Conservation (phyloP, 2,329 filamentous ascomycete species). For the Fusarium sp. region DNA sequence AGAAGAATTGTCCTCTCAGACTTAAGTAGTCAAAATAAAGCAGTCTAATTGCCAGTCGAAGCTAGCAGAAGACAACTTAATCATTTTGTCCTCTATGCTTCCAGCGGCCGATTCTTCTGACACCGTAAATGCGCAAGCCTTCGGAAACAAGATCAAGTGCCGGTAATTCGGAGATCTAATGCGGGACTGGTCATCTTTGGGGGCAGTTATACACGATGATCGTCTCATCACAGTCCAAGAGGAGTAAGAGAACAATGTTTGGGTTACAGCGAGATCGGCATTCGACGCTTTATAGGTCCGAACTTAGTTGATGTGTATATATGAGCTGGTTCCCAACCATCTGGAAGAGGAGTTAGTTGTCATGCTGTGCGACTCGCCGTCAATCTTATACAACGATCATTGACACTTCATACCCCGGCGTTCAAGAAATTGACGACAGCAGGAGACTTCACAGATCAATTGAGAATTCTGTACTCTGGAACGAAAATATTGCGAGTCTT, state of each 20-base stretch:
- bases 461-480: background rate
- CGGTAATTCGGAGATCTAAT: background rate
- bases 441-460: background rate
- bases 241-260: background rate
- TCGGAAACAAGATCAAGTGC: constrained; percentile 20
- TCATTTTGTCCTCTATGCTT: background rate
- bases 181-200: background rate
- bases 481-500: background rate
- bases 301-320: background rate
- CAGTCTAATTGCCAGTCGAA: too few relatives aligned
- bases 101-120: background rate
- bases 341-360: background rate
- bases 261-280: constrained; percentile 3
- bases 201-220: background rate
- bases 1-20: too few relatives aligned
- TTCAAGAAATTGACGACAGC: background rate
- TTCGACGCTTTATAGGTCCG: background rate
- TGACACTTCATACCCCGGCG: background rate
- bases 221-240: background rate
- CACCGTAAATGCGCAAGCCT: background rate
- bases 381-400: background rate
- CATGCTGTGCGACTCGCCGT: background rate
- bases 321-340: background rate
- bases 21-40: too few relatives aligned
- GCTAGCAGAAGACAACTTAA: too few relatives aligned